Base-by-base conservation (phyloP, 163 green algal species). In the Scenedesmus sp. region DNA sequence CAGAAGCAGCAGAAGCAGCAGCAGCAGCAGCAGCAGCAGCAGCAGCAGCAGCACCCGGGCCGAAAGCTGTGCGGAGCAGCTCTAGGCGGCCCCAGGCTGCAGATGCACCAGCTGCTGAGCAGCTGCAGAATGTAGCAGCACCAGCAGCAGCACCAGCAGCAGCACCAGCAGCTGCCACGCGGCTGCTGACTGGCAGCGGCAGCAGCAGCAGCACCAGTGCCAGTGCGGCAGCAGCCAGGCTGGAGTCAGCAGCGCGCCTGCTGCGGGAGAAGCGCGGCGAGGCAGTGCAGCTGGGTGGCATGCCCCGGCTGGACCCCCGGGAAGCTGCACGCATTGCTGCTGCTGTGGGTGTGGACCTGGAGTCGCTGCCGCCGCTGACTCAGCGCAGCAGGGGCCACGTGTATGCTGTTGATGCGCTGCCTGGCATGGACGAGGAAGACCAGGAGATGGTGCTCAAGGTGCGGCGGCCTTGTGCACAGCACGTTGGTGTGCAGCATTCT, bases 371-470 rank as follows among this genome's bases (percentile, higher is more conserved):
- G 37, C 83, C 73, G 46, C 56, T 92, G 18, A 7, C 49, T 13
- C 24, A 51, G 42, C 30, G 59, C 30, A 12, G 13, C 30, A 24
- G 81, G 43, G 88, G 88, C 35, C 65, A 80, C 24, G 73, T 87
- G 73, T 92, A 92, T 51, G 70, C 76, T 40, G 81, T 89, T 70
- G 44, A 70, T 3, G 24, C 49, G 18, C 44, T 92, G 82, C 26
- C n/a, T 30, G 16, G 46, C 24, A 18, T 82, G 12, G 68, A 51
- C 22, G 35, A 79, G 0, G 72, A 59, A 22, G 42, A 89, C 16
- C 35, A 24, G 56, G 89, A 92, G n/a, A 15, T 72, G 53, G 76
- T 90, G 35, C 82, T 92, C 33, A 87, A 78, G 88, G 81, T 92
- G 59, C 1, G 72, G 20, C 30, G 3, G 30, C 1, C 35, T 30